Conservation (phyloP, 768 basidiomycete species). For the Leccinum barrowsii region DNA sequence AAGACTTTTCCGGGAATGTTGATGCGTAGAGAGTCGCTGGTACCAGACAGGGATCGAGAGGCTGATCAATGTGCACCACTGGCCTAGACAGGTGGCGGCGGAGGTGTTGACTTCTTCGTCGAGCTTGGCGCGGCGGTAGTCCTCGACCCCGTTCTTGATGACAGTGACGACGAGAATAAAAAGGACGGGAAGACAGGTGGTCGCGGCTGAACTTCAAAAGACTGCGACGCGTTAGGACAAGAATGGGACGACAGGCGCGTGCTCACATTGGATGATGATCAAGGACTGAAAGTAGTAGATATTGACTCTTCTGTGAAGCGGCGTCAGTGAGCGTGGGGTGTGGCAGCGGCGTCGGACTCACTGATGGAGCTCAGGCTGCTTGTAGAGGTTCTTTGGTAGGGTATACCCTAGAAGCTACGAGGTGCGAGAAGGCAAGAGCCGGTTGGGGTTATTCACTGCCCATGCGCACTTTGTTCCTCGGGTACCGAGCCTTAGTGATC, state of each 20-base stretch:
- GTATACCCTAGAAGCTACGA: conserved; percentile 69
- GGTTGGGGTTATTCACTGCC: conserved; percentile 59
- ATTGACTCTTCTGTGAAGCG: conserved; percentile 70
- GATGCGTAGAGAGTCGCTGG: conserved; percentile 63
- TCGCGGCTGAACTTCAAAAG: conserved; percentile 81
- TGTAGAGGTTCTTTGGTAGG: conserved; percentile 88
- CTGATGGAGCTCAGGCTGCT: conserved; percentile 78
- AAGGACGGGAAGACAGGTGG: conserved; percentile 79
- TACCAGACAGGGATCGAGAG: conserved; percentile 69
- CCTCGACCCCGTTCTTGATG: conserved; percentile 94
- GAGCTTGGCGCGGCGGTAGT: conserved; percentile 79
- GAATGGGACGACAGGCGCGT: neutral
- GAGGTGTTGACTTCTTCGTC: conserved; percentile 96
- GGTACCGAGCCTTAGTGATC: conserved; percentile 69
- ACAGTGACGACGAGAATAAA: conserved; percentile 89
- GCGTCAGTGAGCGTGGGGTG: neutral
- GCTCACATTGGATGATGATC: conserved; percentile 76
- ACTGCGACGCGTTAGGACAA: conserved; percentile 41
- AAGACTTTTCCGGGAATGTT: conserved; percentile 73
- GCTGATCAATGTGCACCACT: conserved; percentile 88
- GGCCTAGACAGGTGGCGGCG: conserved; percentile 82
- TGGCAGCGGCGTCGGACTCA: conserved; percentile 28
- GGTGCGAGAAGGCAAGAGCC: neutral
- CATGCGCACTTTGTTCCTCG: conserved; percentile 90
- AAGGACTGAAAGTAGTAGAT: conserved; percentile 57